phyloP scores from a whole-genome alignment of 164 flowering plant genomes.

The Berberis thunbergii region DNA sequence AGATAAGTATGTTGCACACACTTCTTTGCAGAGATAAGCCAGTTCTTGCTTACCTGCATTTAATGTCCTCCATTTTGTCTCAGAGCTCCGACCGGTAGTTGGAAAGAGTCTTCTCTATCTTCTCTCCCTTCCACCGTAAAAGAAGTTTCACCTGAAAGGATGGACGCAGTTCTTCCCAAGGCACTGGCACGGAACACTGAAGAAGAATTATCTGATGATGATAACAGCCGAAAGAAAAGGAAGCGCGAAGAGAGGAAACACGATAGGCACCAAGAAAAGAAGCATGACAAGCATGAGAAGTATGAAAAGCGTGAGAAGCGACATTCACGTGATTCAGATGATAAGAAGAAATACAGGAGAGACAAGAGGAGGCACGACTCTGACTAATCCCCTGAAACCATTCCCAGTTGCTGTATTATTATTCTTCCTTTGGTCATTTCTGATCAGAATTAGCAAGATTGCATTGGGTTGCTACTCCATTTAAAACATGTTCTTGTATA shows the following conservation, averaged over 20 bases:
- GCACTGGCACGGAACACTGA: slow-evolving; percentile 11
- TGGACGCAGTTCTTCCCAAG: slow-evolving; percentile 12
- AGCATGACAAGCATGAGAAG: slow-evolving; percentile 22
- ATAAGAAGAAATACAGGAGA: slow-evolving; percentile 48
- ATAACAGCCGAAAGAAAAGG: slow-evolving; percentile 38
- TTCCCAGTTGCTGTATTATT: background rate
- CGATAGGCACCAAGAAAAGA: slow-evolving; percentile 36
- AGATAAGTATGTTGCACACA: background rate
- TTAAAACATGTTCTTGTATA: too few species aligned
- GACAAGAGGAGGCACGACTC: slow-evolving; percentile 69
- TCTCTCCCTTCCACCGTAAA: slow-evolving; percentile 18
- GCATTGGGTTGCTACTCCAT: too few species aligned
- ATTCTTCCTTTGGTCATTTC: too few species aligned
- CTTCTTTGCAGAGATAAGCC: background rate
- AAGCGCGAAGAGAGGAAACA: slow-evolving; percentile 47
- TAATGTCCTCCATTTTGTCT: slow-evolving; percentile 2
- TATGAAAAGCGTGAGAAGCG: slow-evolving; percentile 41
- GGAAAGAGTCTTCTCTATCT: slow-evolving; percentile 29
- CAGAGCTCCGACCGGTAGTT: slow-evolving; percentile 32
- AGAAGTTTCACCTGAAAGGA: slow-evolving; percentile 23
- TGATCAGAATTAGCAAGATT: too few species aligned
- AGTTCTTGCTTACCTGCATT: background rate
- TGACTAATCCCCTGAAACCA: slow-evolving; percentile 24
- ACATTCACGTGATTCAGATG: slow-evolving; percentile 55
- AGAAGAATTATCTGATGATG: slow-evolving; percentile 30